Conservation (phyloP, 768 basidiomycete species). For the Hericium coralloides region DNA sequence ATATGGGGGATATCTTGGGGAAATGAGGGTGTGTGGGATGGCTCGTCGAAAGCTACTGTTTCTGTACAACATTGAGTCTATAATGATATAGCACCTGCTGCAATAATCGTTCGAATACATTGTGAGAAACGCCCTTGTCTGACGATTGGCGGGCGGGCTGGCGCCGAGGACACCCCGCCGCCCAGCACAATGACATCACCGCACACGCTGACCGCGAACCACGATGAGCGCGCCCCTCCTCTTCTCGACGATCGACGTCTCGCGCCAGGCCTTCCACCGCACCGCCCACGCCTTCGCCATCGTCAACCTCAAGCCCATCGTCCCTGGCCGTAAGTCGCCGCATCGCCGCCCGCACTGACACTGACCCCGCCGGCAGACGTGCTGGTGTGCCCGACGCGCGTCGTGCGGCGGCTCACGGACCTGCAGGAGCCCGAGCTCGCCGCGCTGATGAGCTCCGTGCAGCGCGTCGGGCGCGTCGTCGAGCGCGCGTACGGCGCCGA, state of each 20-base stretch:
- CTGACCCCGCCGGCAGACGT: slow-evolving; percentile 40
- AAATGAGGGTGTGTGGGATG: not conserved
- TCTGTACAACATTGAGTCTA: not conserved
- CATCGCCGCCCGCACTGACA: slow-evolving; percentile 12
- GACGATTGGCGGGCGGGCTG: no score
- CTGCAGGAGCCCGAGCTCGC: slow-evolving; percentile 51
- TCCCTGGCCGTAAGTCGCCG: slow-evolving; percentile 79
- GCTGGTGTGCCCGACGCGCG: slow-evolving; percentile 43
- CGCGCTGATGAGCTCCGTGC: slow-evolving; percentile 74
- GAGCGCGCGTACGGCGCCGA: slow-evolving; percentile 80
- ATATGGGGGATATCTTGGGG: slow-evolving; percentile 60
- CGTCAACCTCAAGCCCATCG: slow-evolving; percentile 91
- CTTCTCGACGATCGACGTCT: slow-evolving; percentile 77
- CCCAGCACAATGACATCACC: no score
- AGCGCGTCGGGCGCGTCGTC: slow-evolving; percentile 68
- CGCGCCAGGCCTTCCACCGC: slow-evolving; percentile 66
- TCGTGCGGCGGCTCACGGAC: slow-evolving; percentile 40
- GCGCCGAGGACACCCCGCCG: no score
- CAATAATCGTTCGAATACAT: not conserved
- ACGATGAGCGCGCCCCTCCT: slow-evolving; percentile 26
- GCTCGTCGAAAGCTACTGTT: not conserved
- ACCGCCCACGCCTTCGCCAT: slow-evolving; percentile 69
- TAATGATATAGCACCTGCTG: not conserved
- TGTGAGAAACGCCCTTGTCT: not conserved
- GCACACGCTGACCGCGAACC: not conserved